Conservation (phyloP, 1,139 yeast genomes). For the Lodderomyces elongisporus region DNA sequence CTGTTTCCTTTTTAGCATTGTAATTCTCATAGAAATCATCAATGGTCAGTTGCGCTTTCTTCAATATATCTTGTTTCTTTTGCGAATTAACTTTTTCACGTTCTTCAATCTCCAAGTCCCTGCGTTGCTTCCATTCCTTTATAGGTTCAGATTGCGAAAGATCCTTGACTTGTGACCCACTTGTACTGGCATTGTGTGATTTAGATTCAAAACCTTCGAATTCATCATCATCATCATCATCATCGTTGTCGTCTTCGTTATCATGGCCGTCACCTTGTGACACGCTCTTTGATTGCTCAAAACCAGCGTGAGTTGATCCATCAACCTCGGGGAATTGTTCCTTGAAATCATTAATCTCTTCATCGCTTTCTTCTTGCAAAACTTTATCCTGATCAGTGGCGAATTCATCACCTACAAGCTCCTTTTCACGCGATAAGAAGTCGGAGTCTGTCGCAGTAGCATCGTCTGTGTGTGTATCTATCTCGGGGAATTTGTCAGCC, state of each 20-base stretch:
- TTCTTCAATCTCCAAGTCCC: conserved; percentile 73
- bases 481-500: conserved; percentile 87
- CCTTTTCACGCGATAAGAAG: conserved; percentile 80
- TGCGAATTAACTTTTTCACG: conserved; percentile 71
- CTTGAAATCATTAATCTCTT: conserved; percentile 62
- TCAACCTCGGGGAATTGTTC: conserved; percentile 65
- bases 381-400: conserved; percentile 60
- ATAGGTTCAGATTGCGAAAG: conserved; percentile 53
- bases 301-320: conserved; percentile 11
- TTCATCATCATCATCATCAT: conserved; percentile 20
- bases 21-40: conserved; percentile 94
- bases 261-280: conserved; percentile 1
- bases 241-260: conserved; percentile 13
- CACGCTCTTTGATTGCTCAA: no score
- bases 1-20: conserved; percentile 76
- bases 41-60: conserved; percentile 78
- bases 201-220: conserved; percentile 21
- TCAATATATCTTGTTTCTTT: conserved; percentile 63
- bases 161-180: conserved; percentile 12
- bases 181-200: conserved; percentile 9
- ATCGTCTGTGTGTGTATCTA: conserved; percentile 51
- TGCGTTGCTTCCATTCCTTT: conserved; percentile 79
- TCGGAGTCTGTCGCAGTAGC: conserved; percentile 38
- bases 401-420: conserved; percentile 77
- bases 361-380: conserved; percentile 49